These are phyloP conservation scores for Groenewaldozyma salmanticensis DNA, from an alignment of 805 yeast species.

Conservation along the genomic window DNA sequence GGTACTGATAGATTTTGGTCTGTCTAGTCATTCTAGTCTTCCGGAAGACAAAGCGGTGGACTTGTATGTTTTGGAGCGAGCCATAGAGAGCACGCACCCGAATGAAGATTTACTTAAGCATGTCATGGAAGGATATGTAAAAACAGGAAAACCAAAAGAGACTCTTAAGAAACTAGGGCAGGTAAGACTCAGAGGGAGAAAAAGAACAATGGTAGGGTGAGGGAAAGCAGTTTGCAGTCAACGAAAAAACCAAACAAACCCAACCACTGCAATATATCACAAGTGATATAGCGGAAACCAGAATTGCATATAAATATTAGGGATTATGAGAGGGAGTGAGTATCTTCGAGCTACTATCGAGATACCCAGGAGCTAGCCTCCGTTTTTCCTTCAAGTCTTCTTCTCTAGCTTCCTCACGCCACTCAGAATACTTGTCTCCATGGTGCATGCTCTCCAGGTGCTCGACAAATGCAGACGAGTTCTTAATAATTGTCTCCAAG, in stretches of 20 bases:
- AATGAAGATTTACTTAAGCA: constrained; percentile 60
- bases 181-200: constrained; percentile 86
- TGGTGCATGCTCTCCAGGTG: constrained; percentile 21
- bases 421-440: constrained; percentile 20
- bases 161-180: constrained; percentile 60
- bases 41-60: constrained; percentile 97
- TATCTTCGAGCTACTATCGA: constrained; percentile 23
- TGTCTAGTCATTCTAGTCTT: constrained; percentile 63
- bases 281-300: not conserved
- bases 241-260: too few species aligned
- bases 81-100: constrained; percentile 86
- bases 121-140: constrained; percentile 29
- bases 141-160: constrained; percentile 32
- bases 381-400: constrained; percentile 20
- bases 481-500: constrained; percentile 25
- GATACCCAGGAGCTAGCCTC: constrained; percentile 36
- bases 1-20: constrained; percentile 80
- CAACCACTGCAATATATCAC: too few species aligned
- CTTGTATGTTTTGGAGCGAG: constrained; percentile 85
- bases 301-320: not conserved
- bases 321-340: constrained; percentile 10
- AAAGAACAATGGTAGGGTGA: constrained; percentile 86
- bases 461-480: constrained; percentile 25
- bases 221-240: not conserved
- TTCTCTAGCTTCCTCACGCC: constrained; percentile 24